A percentile compares a stretch with the other conserved stretches of the same genome.
Conservation (phyloP, 2,329 filamentous ascomycete genomes). For the Pseudogymnoascus sp. region DNA sequence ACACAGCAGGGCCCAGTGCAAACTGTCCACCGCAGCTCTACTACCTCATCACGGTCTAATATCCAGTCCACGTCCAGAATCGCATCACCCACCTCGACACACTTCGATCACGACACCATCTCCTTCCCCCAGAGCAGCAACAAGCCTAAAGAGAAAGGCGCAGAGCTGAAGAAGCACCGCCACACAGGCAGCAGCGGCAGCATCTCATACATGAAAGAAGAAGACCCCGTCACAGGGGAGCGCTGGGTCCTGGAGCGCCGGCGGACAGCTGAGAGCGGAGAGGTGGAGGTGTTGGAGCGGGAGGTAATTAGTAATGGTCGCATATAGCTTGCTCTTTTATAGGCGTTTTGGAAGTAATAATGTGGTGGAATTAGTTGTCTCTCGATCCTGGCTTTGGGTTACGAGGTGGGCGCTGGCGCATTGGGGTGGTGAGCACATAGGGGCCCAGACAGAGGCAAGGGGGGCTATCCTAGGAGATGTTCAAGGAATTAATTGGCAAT, state of each 20-base stretch:
- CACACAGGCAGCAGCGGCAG: constrained; percentile 55
- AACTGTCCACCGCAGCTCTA: not conserved
- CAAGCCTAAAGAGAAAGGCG: constrained; percentile 18
- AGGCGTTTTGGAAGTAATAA: not conserved
- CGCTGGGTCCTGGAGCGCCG: constrained; percentile 64
- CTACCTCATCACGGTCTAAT: not conserved
- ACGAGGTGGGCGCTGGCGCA: not conserved
- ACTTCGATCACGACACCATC: not conserved
- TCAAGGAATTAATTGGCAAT: no score
- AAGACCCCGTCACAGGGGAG: constrained; percentile 51
- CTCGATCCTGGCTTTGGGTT: not conserved
- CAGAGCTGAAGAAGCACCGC: constrained; percentile 31
- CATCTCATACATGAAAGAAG: constrained; percentile 57
- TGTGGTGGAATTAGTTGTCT: not conserved
- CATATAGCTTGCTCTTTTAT: constrained; percentile 14
- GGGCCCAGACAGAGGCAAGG: not conserved
- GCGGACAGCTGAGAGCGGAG: constrained; percentile 55
- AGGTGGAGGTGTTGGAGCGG: constrained; percentile 56
- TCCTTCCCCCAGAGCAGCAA: not conserved
- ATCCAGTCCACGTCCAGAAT: not conserved
- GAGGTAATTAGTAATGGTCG: constrained; percentile 50
- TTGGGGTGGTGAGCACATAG: not conserved
- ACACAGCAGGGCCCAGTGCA: not conserved
- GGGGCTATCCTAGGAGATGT: no score
- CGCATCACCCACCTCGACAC: not conserved